phyloP scores from a whole-genome alignment of 768 basidiomycete species.

The Leucosporidium yakuticum region DNA sequence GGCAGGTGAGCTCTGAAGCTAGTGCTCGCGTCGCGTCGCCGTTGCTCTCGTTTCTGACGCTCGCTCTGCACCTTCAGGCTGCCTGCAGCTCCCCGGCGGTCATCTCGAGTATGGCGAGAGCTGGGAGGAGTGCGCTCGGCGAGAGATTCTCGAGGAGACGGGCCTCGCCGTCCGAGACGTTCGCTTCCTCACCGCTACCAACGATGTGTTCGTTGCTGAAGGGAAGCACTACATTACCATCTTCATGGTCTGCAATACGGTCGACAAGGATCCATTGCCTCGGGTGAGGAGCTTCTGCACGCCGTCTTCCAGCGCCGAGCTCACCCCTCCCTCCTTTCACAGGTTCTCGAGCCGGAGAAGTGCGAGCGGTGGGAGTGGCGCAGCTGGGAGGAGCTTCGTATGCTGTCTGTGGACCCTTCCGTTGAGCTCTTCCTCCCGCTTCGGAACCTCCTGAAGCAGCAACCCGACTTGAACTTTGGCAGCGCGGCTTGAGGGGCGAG shows the following conservation, averaged over 20 bases:
- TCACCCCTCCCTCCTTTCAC: background rate
- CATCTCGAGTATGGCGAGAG: slow-evolving; percentile 31
- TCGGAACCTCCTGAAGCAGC: too few species aligned
- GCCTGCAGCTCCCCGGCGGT: slow-evolving; percentile 25
- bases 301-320: background rate
- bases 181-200: slow-evolving; percentile 27
- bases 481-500: too few species aligned
- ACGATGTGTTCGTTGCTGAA: slow-evolving; percentile 17
- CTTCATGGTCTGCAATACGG: slow-evolving; percentile 3
- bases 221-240: slow-evolving; percentile 34
- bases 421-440: too few species aligned
- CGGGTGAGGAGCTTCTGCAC: slow-evolving; percentile 4
- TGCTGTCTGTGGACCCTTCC: too few species aligned
- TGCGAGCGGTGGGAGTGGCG: slow-evolving; percentile 26
- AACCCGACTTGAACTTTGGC: too few species aligned
- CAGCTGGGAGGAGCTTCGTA: slow-evolving; percentile 5
- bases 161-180: slow-evolving; percentile 12
- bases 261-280: slow-evolving; percentile 1
- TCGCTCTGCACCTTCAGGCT: slow-evolving; percentile 22
- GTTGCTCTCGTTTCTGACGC: background rate
- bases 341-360: slow-evolving; percentile 30
- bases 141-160: slow-evolving; percentile 33
- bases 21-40: background rate
- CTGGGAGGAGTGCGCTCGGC: slow-evolving; percentile 20
- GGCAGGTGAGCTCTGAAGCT: slow-evolving; percentile 15